Conservation (phyloP, 495 filamentous ascomycete genomes). For the Tetracladium setigerum region DNA sequence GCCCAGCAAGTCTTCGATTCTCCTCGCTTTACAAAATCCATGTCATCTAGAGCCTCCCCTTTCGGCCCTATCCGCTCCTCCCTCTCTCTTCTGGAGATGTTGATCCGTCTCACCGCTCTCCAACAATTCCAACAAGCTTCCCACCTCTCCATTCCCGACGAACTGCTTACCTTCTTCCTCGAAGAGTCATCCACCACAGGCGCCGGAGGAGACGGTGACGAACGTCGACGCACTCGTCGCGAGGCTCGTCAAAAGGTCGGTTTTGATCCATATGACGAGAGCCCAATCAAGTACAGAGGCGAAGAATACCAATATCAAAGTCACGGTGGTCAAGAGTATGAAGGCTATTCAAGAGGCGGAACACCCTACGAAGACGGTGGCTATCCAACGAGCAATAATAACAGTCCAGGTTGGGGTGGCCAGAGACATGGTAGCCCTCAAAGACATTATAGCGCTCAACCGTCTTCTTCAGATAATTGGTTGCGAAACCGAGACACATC, state of each 20-base stretch:
- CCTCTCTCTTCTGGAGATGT: conserved; percentile 87
- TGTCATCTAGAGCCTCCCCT: conserved; percentile 21
- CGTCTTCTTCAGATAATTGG: background rate
- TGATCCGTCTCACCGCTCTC: conserved; percentile 85
- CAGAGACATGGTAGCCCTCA: conserved; percentile 2
- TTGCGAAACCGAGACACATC: conserved; percentile 1
- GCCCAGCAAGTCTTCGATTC: conserved; percentile 9
- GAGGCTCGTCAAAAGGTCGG: conserved; percentile 75
- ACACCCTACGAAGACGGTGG: conserved; percentile 8
- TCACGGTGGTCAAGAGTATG: conserved; percentile 1
- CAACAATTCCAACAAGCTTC: conserved; percentile 95
- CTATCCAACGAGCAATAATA: background rate
- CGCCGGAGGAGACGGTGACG: conserved; percentile 62
- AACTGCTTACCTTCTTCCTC: conserved; percentile 90
- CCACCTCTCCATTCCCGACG: conserved; percentile 89
- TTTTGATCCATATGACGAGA: conserved; percentile 63
- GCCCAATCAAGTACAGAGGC: conserved; percentile 16
- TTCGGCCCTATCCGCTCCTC: conserved; percentile 62
- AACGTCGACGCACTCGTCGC: conserved; percentile 58
- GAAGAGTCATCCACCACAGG: conserved; percentile 68
- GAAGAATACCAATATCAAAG: conserved; percentile 19
- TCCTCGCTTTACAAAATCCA: conserved; percentile 22
- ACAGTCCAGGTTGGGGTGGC: background rate
- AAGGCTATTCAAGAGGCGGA: background rate
- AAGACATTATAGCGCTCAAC: too few relatives aligned